A percentile compares a stretch with the other conserved stretches of the same genome.
Conservation (phyloP, 306 rosid genomes). For the Glycine latifolia region DNA sequence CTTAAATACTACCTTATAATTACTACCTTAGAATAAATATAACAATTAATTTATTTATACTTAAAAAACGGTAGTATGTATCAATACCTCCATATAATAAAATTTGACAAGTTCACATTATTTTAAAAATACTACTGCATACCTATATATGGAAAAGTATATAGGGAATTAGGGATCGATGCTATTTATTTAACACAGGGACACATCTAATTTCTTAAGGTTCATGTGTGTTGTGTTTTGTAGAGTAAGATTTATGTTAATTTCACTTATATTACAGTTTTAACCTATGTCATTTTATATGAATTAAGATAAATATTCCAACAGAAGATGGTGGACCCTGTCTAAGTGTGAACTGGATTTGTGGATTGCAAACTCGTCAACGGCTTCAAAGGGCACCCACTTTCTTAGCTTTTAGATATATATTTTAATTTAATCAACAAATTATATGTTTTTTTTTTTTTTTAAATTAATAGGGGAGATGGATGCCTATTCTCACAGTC, state of each 20-base stretch:
- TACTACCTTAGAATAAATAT: not conserved
- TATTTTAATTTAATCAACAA: slow-evolving; percentile 31
- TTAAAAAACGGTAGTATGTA: not conserved
- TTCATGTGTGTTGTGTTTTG: no score
- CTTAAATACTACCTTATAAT: not conserved
- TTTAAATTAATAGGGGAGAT: not conserved
- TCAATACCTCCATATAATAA: no score
- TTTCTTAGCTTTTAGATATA: not conserved
- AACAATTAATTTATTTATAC: not conserved
- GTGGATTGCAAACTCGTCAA: slow-evolving; percentile 1
- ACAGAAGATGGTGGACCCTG: not conserved
- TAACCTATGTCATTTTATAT: not conserved
- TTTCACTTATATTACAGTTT: not conserved
- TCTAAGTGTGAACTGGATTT: slow-evolving; percentile 5
- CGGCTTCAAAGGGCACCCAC: slow-evolving; percentile 19
- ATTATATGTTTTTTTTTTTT: no score
- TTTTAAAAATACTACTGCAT: no score
- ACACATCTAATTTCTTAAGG: not conserved
- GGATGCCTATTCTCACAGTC: not conserved
- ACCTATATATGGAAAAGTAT: no score
- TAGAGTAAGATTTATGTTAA: not conserved
- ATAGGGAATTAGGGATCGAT: no score
- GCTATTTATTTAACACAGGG: no score
- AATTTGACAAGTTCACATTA: no score
- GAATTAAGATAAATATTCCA: not conserved